phyloP scores from a whole-genome alignment of 2,329 filamentous ascomycete genomes.

The Pyricularia grisea region DNA sequence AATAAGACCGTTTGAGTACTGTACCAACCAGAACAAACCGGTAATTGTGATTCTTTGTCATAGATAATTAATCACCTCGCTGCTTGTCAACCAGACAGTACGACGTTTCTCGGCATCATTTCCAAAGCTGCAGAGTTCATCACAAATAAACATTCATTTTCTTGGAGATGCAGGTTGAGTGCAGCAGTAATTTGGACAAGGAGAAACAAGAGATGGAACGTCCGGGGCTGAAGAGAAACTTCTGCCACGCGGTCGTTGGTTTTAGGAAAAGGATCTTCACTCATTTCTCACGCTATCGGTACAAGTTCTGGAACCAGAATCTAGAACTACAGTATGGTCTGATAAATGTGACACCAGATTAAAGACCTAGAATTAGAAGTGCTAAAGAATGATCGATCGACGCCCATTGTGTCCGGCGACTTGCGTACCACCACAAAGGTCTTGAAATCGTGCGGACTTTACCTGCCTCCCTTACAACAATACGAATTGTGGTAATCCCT shows the following conservation, averaged over 20 bases:
- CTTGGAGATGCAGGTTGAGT: not conserved
- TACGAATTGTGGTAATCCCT: too few species aligned
- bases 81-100: not conserved
- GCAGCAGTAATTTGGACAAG: not conserved
- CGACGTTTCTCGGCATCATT: not conserved
- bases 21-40: too few species aligned
- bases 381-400: not conserved
- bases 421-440: not conserved
- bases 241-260: not conserved
- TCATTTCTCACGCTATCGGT: not conserved
- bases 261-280: not conserved
- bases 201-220: not conserved
- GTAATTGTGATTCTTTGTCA: too few species aligned
- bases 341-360: not conserved
- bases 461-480: too few species aligned
- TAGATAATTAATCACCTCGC: not conserved
- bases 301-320: not conserved
- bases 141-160: not conserved
- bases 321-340: not conserved
- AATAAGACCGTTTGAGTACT: too few species aligned
- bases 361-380: not conserved
- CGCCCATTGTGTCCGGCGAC: not conserved
- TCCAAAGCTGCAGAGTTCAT: not conserved
- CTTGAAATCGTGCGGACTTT: not conserved
- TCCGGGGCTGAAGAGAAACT: not conserved